phyloP scores from a whole-genome alignment of 352 stramenopile species.

The Halophytophthora batemanensis region DNA sequence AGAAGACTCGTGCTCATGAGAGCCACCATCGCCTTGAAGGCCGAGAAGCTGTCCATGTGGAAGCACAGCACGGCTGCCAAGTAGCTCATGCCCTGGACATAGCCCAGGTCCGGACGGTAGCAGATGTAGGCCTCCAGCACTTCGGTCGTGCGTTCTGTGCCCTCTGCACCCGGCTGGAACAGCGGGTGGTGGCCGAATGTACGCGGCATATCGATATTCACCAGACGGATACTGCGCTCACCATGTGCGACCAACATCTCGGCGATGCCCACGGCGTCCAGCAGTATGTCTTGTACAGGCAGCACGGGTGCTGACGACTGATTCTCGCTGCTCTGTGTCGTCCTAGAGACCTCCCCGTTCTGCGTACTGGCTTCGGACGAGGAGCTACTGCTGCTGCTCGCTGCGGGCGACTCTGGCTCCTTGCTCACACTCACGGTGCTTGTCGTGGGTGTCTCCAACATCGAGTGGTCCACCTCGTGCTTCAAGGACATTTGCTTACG shows the following conservation, averaged over 20 bases:
- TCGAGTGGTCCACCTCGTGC: constrained; percentile 42
- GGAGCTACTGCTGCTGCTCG: constrained; percentile 34
- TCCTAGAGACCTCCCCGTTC: constrained; percentile 12
- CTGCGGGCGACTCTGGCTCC: constrained; percentile 24
- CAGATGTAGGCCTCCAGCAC: constrained; percentile 86
- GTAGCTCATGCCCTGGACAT: constrained; percentile 89
- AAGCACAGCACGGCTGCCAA: constrained; percentile 81
- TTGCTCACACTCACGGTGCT: constrained; percentile 18
- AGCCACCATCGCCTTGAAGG: constrained; percentile 80
- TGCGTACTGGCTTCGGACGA: constrained; percentile 15
- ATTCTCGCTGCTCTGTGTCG: constrained; percentile 12
- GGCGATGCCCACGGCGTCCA: constrained; percentile 69
- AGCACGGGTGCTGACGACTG: constrained; percentile 26
- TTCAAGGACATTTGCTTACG: constrained; percentile 74
- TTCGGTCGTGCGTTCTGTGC: constrained; percentile 68
- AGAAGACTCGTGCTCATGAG: constrained; percentile 81
- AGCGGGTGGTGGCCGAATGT: constrained; percentile 82
- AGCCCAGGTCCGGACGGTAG: constrained; percentile 81
- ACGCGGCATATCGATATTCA: constrained; percentile 81
- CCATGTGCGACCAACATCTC: constrained; percentile 79
- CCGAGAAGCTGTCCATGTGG: constrained; percentile 87
- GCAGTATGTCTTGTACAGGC: constrained; percentile 44
- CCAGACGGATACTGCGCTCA: constrained; percentile 81
- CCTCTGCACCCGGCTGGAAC: constrained; percentile 71
- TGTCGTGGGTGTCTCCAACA: constrained; percentile 14